Evolutionary conservation across 306 rosid species (phyloP).

Genomic region (Malus fusca): DNA sequence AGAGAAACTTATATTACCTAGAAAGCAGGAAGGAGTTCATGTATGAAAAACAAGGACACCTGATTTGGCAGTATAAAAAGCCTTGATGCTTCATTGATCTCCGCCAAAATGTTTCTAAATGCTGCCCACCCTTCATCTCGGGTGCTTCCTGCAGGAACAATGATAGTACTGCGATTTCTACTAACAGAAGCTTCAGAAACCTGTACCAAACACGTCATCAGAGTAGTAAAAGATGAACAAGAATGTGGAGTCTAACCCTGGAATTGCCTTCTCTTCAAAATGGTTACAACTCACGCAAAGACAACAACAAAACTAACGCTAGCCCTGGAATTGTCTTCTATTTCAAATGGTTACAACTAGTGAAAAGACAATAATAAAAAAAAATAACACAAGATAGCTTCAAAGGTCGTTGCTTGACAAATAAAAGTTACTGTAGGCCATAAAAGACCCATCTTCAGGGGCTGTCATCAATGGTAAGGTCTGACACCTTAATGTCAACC

Average conservation of each 20-base stretch:
- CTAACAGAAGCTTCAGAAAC: conserved; percentile 98
- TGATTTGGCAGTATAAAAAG: conserved; percentile 87
- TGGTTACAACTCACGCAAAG: background rate
- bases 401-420: background rate
- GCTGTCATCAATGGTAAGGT: background rate
- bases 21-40: conserved; percentile 4
- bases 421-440: background rate
- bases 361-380: no score
- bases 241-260: background rate
- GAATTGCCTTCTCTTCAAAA: background rate
- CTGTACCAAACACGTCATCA: conserved; percentile 33
- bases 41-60: conserved; percentile 41
- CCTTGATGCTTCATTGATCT: conserved; percentile 94
- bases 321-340: no score
- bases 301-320: background rate
- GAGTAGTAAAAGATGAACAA: conserved; percentile 16
- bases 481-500: background rate
- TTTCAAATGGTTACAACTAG: no score
- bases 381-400: background rate
- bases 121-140: conserved; percentile 99
- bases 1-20: background rate
- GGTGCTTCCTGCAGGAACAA: conserved; percentile 94
- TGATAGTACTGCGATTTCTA: conserved; percentile 97
- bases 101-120: conserved; percentile 92
- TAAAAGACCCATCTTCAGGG: background rate